Evolutionary conservation across 2,329 filamentous ascomycete species (phyloP).

Genomic region (Xylariaceae sp.): DNA sequence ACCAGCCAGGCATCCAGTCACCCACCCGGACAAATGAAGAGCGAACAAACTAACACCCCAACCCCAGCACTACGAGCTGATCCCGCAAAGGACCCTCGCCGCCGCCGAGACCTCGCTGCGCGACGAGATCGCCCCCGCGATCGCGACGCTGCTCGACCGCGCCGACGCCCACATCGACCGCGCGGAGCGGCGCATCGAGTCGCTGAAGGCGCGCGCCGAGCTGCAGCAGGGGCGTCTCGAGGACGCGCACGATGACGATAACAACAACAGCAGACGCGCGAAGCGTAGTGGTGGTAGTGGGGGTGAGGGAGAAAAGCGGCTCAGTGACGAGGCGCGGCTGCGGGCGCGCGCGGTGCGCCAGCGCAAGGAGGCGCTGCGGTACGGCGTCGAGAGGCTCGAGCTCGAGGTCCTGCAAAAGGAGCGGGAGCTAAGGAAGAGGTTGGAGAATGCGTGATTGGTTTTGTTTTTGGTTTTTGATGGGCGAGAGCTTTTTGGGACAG

Average conservation of each 20-base stretch:
- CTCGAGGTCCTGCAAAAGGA: slow-evolving; percentile 80
- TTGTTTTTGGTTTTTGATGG: too few species aligned
- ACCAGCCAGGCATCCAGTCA: slow-evolving; percentile 68
- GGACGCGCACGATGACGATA: too few species aligned
- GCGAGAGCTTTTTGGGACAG: too few species aligned
- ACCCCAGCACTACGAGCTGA: slow-evolving; percentile 83
- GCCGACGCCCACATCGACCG: slow-evolving; percentile 84
- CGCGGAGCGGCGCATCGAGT: slow-evolving; percentile 79
- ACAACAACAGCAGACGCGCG: too few species aligned
- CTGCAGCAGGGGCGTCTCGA: slow-evolving; percentile 73
- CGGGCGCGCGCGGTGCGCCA: slow-evolving; percentile 67
- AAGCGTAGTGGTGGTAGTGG: slow-evolving; percentile 4
- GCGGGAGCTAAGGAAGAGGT: slow-evolving; percentile 57
- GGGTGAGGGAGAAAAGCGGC: slow-evolving; percentile 28
- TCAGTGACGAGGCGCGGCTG: slow-evolving; percentile 58
- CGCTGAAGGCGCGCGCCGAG: slow-evolving; percentile 79
- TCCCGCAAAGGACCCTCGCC: slow-evolving; percentile 80
- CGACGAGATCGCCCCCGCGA: slow-evolving; percentile 87
- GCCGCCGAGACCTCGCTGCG: slow-evolving; percentile 82
- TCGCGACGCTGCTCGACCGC: slow-evolving; percentile 75
- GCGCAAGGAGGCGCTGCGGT: slow-evolving; percentile 83
- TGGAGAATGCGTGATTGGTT: slow-evolving; percentile 38
- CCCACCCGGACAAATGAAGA: neutral
- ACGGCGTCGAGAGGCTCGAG: slow-evolving; percentile 83
- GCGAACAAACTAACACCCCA: neutral